Evolutionary conservation across 2,329 filamentous ascomycete genomes (phyloP), one percentile per base, ranked within the genome.

Genomic region (Grosmannia clavigera): DNA sequence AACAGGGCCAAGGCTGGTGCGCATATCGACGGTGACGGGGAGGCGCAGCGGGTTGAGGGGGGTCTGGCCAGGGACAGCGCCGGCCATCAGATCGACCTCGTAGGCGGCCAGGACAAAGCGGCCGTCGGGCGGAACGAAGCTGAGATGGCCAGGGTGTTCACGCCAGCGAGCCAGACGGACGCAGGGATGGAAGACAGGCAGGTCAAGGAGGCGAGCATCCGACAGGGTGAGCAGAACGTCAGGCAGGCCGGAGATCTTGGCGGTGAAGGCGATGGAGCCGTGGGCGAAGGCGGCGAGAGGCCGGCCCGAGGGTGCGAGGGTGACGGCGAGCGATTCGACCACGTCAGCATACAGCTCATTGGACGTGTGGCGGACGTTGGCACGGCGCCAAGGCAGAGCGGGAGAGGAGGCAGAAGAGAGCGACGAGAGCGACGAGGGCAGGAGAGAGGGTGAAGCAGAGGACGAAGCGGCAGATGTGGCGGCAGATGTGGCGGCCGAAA

Each of bases 281-380:
- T 94, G 88, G 16, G 90, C 88, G 64, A 95, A 86, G 3, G 94
- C 92, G 9, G 90, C 85, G 27, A 99, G 79, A 1, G 92, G 87
- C 16, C 91, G 81, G 5, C 94, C 94, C 0, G 92, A 96, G 0
- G 94, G 94, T 0, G 94, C 91, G 51, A 97, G 81, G 0, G 88
- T 96, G 50, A 96, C 90, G 1, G 85, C 83, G 0, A 99, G 78
- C 1, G 89, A 90, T 75, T 99, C 94, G 63, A 99, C 84, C 14
- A 99, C 84, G 70, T 99, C 94, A 61, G 96, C 92, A 71, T 97
- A 97, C 66, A 99, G 80, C 72, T 99, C 94, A 73, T 97, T 99
- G 60, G 89, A 95, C 4, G 92, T 97, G 72, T 99, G 94, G 19
- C 92, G 82, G 58, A 99, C 94, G 68, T 96, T 96, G 48, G 90